A percentile compares a stretch with the other conserved stretches of the same genome.
These are phyloP conservation scores for Triangularia verruculosa DNA, from an alignment of 2,329 filamentous ascomycete genomes.

Conservation along the genomic window DNA sequence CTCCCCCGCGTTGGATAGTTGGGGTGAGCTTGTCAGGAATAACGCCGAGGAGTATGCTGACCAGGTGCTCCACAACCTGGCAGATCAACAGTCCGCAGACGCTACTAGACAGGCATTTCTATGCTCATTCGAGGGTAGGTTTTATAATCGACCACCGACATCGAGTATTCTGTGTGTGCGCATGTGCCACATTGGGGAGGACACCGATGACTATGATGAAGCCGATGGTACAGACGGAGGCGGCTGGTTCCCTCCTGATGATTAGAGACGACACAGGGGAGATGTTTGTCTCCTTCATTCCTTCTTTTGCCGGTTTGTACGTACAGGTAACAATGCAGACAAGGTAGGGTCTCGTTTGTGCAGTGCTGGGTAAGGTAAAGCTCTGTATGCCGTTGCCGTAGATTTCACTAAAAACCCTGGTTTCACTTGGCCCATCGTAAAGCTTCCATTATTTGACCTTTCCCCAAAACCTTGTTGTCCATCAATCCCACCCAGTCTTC, in stretches of 20 bases:
- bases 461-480: neutral
- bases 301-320: neutral
- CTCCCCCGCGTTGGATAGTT: neutral
- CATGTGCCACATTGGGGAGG: neutral
- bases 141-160: neutral
- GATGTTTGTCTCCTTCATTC: neutral
- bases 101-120: neutral
- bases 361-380: neutral
- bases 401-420: neutral
- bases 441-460: too few relatives aligned
- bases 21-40: neutral
- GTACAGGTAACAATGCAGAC: neutral
- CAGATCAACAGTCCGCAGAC: too few relatives aligned
- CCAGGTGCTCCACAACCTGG: neutral
- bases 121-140: neutral
- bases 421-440: neutral
- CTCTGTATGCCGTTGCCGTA: neutral
- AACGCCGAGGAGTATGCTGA: neutral
- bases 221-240: too few relatives aligned
- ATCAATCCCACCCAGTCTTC: too few relatives aligned
- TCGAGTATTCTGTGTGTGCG: neutral
- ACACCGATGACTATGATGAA: neutral
- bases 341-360: neutral
- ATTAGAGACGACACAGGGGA: neutral
- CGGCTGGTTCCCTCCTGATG: neutral